phyloP scores from a whole-genome alignment of 495 filamentous ascomycete species.

The Hapsidospora chrysogenum region DNA sequence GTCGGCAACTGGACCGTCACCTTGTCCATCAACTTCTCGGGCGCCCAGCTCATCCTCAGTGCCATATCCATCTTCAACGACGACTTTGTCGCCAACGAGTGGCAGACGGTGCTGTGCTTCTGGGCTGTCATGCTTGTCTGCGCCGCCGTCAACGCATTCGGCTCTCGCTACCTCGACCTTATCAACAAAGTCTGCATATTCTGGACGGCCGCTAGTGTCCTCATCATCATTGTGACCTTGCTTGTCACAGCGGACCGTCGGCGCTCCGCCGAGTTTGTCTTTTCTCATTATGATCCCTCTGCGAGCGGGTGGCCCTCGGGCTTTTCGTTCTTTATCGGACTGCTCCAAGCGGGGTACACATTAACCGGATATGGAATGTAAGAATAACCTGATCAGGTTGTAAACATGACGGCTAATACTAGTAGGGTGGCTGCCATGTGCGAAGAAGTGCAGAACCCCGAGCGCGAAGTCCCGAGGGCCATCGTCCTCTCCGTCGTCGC shows the following conservation, averaged over 20 bases:
- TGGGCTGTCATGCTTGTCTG: conserved; percentile 43
- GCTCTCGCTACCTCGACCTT: conserved; percentile 36
- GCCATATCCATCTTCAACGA: conserved; percentile 34
- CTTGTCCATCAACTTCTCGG: conserved; percentile 45
- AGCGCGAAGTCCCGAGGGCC: conserved; percentile 37
- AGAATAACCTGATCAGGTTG: too few species aligned
- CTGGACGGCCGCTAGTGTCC: conserved; percentile 3
- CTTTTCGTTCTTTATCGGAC: conserved; percentile 22
- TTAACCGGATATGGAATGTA: too few species aligned
- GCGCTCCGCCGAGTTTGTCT: conserved; percentile 37
- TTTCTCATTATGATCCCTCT: conserved; percentile 36
- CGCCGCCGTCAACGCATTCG: conserved; percentile 40
- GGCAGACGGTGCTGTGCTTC: conserved; percentile 39
- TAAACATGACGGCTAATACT: too few species aligned
- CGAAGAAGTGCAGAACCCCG: conserved; percentile 35
- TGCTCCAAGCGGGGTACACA: conserved; percentile 3
- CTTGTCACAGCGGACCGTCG: conserved; percentile 39
- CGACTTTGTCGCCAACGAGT: conserved; percentile 32
- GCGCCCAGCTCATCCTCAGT: conserved; percentile 40
- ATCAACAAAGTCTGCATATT: conserved; percentile 44
- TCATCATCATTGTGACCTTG: conserved; percentile 23
- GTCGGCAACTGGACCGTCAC: conserved; percentile 48
- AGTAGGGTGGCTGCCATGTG: conserved; percentile 38
- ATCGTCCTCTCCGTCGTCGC: conserved; percentile 39
- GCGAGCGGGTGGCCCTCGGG: conserved; percentile 31